These are phyloP conservation scores for Aspergillus ellipticus DNA, from an alignment of 495 filamentous ascomycete genomes.

Conservation along the genomic window DNA sequence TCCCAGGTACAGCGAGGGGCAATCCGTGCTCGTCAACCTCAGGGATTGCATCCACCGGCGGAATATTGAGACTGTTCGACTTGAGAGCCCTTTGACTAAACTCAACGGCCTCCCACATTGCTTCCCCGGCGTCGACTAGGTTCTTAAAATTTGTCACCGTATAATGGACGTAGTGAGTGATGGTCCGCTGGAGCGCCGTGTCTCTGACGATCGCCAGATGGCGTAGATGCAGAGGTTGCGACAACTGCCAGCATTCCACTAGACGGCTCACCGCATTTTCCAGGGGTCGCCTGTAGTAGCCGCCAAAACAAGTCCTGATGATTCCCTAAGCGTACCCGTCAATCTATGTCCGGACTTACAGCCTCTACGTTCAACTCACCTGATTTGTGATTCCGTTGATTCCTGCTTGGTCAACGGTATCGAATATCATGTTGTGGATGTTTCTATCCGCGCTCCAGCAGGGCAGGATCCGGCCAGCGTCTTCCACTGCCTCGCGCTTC, in stretches of 20 bases:
- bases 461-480: constrained; percentile 39
- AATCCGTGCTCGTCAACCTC: constrained; percentile 55
- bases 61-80: constrained; percentile 23
- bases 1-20: constrained; percentile 25
- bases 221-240: constrained; percentile 60
- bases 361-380: constrained; percentile 30
- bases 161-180: constrained; percentile 57
- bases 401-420: constrained; percentile 48
- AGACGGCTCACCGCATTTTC: constrained; percentile 55
- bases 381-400: constrained; percentile 49
- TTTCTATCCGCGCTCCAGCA: constrained; percentile 53
- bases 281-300: constrained; percentile 54
- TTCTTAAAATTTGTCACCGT: constrained; percentile 52
- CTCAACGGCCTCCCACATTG: constrained; percentile 57
- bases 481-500: constrained; percentile 28
- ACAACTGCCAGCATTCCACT: constrained; percentile 55
- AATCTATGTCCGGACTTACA: neutral
- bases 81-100: constrained; percentile 38
- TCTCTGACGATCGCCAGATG: constrained; percentile 64
- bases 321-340: constrained; percentile 35
- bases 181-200: constrained; percentile 48
- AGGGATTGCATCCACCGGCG: constrained; percentile 32
- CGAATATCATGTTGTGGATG: constrained; percentile 52
- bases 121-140: constrained; percentile 52
- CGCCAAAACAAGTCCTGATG: constrained; percentile 46